Percentiles rank a stretch among this genome's conserved stretches.
Conservation (phyloP, 441 rosid species). For the Manihot esculenta region DNA sequence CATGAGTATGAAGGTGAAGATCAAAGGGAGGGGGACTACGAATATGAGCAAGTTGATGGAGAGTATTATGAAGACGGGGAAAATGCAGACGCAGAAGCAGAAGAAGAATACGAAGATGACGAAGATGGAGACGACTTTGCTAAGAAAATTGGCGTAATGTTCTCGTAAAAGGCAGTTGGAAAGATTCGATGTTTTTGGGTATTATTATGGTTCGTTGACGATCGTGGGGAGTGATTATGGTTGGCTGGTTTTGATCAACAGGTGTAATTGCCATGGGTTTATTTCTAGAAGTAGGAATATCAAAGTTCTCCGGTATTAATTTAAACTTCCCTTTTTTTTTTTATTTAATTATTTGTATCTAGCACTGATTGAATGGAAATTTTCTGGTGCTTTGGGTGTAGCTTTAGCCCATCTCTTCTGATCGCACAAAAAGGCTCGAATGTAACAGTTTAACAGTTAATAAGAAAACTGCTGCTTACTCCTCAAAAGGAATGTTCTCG, state of each 20-base stretch:
- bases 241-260: slow-evolving; percentile 21
- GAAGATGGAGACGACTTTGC: slow-evolving; percentile 56
- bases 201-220: slow-evolving; percentile 10
- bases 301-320: slow-evolving; percentile 29
- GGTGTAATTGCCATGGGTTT: slow-evolving; percentile 27
- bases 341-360: slow-evolving; percentile 19
- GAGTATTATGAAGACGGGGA: slow-evolving; percentile 62
- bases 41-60: slow-evolving; percentile 61
- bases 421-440: slow-evolving; percentile 3
- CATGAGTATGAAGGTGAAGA: slow-evolving; percentile 54
- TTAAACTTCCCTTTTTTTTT: background rate
- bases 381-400: slow-evolving; percentile 28
- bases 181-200: background rate
- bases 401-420: slow-evolving; percentile 11
- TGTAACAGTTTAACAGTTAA: slow-evolving; percentile 16
- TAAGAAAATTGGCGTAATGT: slow-evolving; percentile 52
- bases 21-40: slow-evolving; percentile 53
- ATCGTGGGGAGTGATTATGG: slow-evolving; percentile 14
- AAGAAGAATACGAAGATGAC: slow-evolving; percentile 48
- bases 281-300: slow-evolving; percentile 32
- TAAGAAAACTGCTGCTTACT: slow-evolving; percentile 19
- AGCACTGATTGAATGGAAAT: slow-evolving; percentile 37
- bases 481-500: too few relatives aligned
- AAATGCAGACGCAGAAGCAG: slow-evolving; percentile 33
- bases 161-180: slow-evolving; percentile 31